A percentile compares a stretch with the other conserved stretches of the same genome.
Evolutionary conservation across 306 rosid species (phyloP).

Genomic region (Cicer pinnatifidum): DNA sequence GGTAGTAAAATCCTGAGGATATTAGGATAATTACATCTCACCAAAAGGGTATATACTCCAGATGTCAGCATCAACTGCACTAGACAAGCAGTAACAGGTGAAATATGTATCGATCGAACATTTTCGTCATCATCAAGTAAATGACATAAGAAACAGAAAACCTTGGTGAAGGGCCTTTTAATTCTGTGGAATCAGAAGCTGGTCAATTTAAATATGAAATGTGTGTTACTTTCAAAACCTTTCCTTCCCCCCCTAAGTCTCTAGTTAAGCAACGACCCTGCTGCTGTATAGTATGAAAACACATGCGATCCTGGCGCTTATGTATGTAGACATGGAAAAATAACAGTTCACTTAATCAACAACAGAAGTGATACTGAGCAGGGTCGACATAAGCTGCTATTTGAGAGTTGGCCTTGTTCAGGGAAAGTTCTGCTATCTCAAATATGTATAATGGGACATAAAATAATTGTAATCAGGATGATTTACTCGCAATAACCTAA

Average conservation of each 20-base stretch:
- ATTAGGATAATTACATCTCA: slow-evolving; percentile 31
- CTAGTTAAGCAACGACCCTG: slow-evolving; percentile 39
- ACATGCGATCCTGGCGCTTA: slow-evolving; percentile 26
- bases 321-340: slow-evolving; percentile 36
- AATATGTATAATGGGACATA: slow-evolving; percentile 51
- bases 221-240: slow-evolving; percentile 37
- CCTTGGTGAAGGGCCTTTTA: slow-evolving; percentile 35
- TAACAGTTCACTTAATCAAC: slow-evolving; percentile 41
- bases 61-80: slow-evolving; percentile 8
- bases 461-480: slow-evolving; percentile 88
- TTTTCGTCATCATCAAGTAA: slow-evolving; percentile 39
- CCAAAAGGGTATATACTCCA: slow-evolving; percentile 13
- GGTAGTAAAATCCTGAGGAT: neutral
- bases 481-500: slow-evolving; percentile 60
- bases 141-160: slow-evolving; percentile 38
- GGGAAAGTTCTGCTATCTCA: slow-evolving; percentile 52
- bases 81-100: slow-evolving; percentile 16
- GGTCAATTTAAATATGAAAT: slow-evolving; percentile 34
- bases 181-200: slow-evolving; percentile 43
- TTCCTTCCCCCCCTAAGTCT: slow-evolving; percentile 1
- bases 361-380: slow-evolving; percentile 40
- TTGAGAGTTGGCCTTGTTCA: slow-evolving; percentile 30
- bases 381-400: slow-evolving; percentile 30
- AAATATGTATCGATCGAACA: slow-evolving; percentile 18
- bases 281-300: slow-evolving; percentile 31